A percentile compares a stretch with the other conserved stretches of the same genome.
Evolutionary conservation across 1,284 basidiomycete species (phyloP).

Genomic region (Paramarasmius palmivorus): DNA sequence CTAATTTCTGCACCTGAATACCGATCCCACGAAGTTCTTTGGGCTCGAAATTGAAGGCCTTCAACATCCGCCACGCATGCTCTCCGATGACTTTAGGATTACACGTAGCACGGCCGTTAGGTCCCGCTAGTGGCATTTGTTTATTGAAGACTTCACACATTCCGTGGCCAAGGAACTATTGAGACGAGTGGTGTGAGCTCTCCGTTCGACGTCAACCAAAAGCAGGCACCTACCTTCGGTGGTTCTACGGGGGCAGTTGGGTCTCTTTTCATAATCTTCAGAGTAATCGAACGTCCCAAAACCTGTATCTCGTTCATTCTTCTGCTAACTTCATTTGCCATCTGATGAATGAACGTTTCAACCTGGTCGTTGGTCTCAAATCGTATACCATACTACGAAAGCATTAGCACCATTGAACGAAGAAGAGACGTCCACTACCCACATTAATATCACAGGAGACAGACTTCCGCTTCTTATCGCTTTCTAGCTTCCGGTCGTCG

Average conservation of each 20-base stretch:
- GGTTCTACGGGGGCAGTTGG: slow-evolving; percentile 87
- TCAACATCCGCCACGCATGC: slow-evolving; percentile 79
- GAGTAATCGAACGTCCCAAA: slow-evolving; percentile 71
- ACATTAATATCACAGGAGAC: slow-evolving; percentile 93
- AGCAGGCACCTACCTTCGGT: slow-evolving; percentile 69
- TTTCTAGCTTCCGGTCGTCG: slow-evolving; percentile 80
- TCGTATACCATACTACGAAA: slow-evolving; percentile 86
- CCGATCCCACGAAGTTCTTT: slow-evolving; percentile 91
- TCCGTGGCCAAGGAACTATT: slow-evolving; percentile 91
- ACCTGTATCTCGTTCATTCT: slow-evolving; percentile 69
- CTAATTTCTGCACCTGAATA: slow-evolving; percentile 90
- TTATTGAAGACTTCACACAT: slow-evolving; percentile 83
- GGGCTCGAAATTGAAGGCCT: slow-evolving; percentile 76
- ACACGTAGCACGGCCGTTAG: slow-evolving; percentile 69
- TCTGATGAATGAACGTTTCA: slow-evolving; percentile 72
- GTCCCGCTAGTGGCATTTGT: slow-evolving; percentile 59
- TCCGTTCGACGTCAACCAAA: neutral
- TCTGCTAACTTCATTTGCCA: slow-evolving; percentile 76
- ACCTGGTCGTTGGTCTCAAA: slow-evolving; percentile 85
- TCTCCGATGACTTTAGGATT: slow-evolving; percentile 72
- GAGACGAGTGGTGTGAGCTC: neutral
- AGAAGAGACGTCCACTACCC: slow-evolving; percentile 31
- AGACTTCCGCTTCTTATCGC: slow-evolving; percentile 82
- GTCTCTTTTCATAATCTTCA: slow-evolving; percentile 90
- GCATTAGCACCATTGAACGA: neutral